A percentile compares a stretch with the other conserved stretches of the same genome.
Evolutionary conservation across 257 asterid species (phyloP).

Genomic region (Solanum sitiens): DNA sequence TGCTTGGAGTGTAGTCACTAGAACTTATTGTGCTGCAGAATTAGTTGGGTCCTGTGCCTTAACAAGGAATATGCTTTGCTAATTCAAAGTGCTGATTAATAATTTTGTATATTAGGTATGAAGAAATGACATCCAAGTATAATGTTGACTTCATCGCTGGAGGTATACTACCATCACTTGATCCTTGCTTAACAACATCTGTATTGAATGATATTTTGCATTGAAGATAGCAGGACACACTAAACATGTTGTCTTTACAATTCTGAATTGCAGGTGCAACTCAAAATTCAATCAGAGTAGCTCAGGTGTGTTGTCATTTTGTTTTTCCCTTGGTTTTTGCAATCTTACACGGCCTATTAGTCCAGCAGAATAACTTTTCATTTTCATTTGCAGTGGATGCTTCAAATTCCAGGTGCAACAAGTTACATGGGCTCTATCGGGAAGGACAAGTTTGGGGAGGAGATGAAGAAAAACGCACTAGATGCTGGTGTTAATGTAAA

Average conservation of each 20-base stretch:
- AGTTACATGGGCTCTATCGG: slow-evolving; percentile 64
- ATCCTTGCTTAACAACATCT: not conserved
- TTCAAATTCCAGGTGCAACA: slow-evolving; percentile 73
- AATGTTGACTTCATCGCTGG: slow-evolving; percentile 90
- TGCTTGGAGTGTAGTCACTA: not conserved
- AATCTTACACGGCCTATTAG: not conserved
- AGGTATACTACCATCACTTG: slow-evolving; percentile 34
- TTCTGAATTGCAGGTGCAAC: slow-evolving; percentile 66
- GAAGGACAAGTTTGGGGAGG: slow-evolving; percentile 77
- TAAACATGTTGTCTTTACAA: not conserved
- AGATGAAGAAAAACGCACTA: slow-evolving; percentile 78
- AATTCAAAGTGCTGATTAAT: not conserved
- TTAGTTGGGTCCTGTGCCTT: not conserved
- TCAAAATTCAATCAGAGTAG: slow-evolving; percentile 91
- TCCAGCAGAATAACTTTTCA: not conserved
- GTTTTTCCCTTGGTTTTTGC: not conserved
- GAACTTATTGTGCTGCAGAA: not conserved
- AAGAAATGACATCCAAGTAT: slow-evolving; percentile 68
- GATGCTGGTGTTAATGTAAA: slow-evolving; percentile 75
- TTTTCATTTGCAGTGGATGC: slow-evolving; percentile 35
- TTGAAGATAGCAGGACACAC: not conserved
- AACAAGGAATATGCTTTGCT: not conserved
- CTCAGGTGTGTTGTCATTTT: slow-evolving; percentile 47
- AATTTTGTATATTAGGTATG: slow-evolving; percentile 44
- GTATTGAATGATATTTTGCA: not conserved